These are phyloP conservation scores for Penicillium expansum DNA, from an alignment of 2,329 filamentous ascomycete species.

Conservation along the genomic window DNA sequence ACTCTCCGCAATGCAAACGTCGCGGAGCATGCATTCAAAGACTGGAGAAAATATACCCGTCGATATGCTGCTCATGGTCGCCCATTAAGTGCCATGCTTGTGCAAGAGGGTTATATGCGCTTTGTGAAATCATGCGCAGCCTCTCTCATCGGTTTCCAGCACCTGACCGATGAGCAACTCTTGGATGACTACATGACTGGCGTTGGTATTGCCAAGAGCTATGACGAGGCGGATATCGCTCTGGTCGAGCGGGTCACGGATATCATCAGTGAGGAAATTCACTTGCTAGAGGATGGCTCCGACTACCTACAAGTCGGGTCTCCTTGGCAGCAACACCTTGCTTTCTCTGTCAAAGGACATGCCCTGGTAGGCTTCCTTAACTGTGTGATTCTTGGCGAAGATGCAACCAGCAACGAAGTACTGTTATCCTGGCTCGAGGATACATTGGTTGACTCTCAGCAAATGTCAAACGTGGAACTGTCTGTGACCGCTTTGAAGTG, in stretches of 20 bases:
- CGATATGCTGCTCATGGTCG: slow-evolving; percentile 77
- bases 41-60: slow-evolving; percentile 84
- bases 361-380: slow-evolving; percentile 81
- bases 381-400: slow-evolving; percentile 77
- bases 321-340: slow-evolving; percentile 79
- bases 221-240: slow-evolving; percentile 38
- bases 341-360: slow-evolving; percentile 79
- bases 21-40: slow-evolving; percentile 63
- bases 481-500: slow-evolving; percentile 76
- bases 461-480: slow-evolving; percentile 77
- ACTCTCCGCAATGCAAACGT: slow-evolving; percentile 77
- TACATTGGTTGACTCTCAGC: slow-evolving; percentile 70
- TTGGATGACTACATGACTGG: slow-evolving; percentile 70
- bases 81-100: slow-evolving; percentile 84
- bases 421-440: slow-evolving; percentile 85
- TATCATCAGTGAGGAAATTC: slow-evolving; percentile 78
- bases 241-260: slow-evolving; percentile 61
- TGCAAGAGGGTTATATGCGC: slow-evolving; percentile 85
- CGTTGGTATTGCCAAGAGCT: slow-evolving; percentile 47
- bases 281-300: slow-evolving; percentile 79
- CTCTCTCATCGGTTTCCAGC: slow-evolving; percentile 62
- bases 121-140: slow-evolving; percentile 77
- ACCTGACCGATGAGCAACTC: slow-evolving; percentile 61
- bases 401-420: slow-evolving; percentile 72
- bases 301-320: slow-evolving; percentile 88